Conservation (phyloP, 1,284 basidiomycete genomes). For the Grifola frondosa region DNA sequence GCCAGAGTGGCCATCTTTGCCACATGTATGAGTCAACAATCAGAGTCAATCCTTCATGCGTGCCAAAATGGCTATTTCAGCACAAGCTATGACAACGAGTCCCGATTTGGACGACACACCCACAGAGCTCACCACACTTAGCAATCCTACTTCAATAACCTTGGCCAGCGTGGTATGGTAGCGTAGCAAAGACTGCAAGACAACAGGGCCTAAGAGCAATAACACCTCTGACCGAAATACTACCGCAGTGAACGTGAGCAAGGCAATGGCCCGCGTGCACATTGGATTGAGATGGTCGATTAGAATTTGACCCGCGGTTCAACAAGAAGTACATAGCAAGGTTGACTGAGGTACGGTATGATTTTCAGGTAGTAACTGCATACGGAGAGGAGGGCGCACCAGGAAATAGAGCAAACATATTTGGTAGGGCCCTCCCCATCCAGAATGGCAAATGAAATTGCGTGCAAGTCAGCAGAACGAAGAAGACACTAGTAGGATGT, state of each 20-base stretch:
- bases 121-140: constrained; percentile 54
- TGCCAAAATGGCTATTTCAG: too few relatives aligned
- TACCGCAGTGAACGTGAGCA: constrained; percentile 68
- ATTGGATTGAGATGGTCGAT: constrained; percentile 36
- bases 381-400: too few relatives aligned
- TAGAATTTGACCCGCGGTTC: constrained; percentile 43
- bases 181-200: constrained; percentile 53
- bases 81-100: too few relatives aligned
- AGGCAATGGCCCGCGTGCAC: constrained; percentile 42
- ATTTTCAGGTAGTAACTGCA: too few relatives aligned
- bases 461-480: constrained; percentile 66
- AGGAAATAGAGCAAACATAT: constrained; percentile 86
- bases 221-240: constrained; percentile 84
- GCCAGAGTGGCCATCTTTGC: constrained; percentile 75
- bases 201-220: constrained; percentile 63
- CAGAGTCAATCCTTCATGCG: constrained; percentile 66
- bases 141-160: constrained; percentile 53
- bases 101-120: too few relatives aligned
- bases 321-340: constrained; percentile 60
- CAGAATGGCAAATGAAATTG: constrained; percentile 95
- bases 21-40: constrained; percentile 88
- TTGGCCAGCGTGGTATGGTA: constrained; percentile 44
- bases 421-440: constrained; percentile 90
- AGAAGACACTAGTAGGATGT: constrained; percentile 53
- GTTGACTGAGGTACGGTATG: too few relatives aligned